Base-by-base conservation (phyloP, 306 rosid species). In the Purshia tridentata region DNA sequence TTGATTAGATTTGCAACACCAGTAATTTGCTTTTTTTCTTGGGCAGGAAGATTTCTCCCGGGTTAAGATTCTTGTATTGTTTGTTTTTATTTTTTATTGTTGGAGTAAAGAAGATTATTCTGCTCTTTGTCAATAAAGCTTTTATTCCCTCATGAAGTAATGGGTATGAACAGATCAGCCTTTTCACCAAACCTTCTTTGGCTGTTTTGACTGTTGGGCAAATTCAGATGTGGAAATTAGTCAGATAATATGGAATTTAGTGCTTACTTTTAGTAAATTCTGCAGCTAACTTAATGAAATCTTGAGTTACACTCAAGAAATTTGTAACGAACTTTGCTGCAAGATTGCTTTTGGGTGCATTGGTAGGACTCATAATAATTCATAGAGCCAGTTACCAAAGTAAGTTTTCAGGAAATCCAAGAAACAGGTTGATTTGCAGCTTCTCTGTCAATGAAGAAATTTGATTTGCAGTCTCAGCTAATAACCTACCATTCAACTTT, bases 161-260 rank as follows among this genome's bases (percentile, higher is more conserved):
- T 42, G 9, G 8, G 20, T 10, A 40, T 20, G 60, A 16, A 37
- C n/a, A 50, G 49, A n/a, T 65, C 41, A 42, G 4, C 44, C 55
- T n/a, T 72, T 14, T 19, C 75, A 53, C 72, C 77, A 71, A 71
- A 64, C 73, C 70, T 74, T 22, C 19, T 72, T 66, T 81, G 72
- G 39, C 42, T 59, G 68, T 48, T 5, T 59, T 9, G 51, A 64
- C 60, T 19, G 40, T 37, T 41, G 52, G 77, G 39, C 53, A 50
- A 65, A 39, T 73, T 49, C 50, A 73, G 29, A 39, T 46, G 59
- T n/a, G 41, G 22, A 54, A 41, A 1, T 54, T 7, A 14, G 44
- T 15, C 45, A 35, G 8, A 53, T 53, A 16, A 53, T 18, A n/a
- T 16, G 23, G 23, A 18, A 9, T n/a, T 53, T 6, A 16, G 1